A percentile compares a stretch with the other conserved stretches of the same genome.
Conservation (phyloP, 176 grass and related monocot genomes). For the Puccinellia tenuiflora region DNA sequence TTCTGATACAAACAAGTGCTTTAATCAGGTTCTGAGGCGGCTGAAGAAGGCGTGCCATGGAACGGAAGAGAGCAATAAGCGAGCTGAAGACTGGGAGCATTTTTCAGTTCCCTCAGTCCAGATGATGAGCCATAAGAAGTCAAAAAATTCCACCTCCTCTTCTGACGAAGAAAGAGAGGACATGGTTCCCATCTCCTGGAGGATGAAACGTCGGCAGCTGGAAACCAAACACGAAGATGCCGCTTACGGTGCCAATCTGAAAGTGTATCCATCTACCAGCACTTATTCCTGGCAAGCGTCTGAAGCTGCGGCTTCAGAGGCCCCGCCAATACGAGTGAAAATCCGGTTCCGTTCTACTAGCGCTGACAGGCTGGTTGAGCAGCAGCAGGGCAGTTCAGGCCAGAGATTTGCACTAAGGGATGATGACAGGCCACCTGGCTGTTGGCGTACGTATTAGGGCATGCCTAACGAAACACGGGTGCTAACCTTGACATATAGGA, state of each 20-base stretch:
- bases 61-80: slow-evolving; percentile 17
- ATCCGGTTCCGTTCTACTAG: slow-evolving; percentile 29
- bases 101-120: neutral
- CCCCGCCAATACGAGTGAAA: slow-evolving; percentile 37
- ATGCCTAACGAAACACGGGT: slow-evolving; percentile 15
- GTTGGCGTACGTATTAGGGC: slow-evolving; percentile 29
- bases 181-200: slow-evolving; percentile 32
- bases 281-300: slow-evolving; percentile 11
- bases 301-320: slow-evolving; percentile 22
- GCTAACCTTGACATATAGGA: slow-evolving; percentile 38
- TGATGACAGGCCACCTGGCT: slow-evolving; percentile 32
- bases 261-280: slow-evolving; percentile 6
- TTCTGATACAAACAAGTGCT: slow-evolving; percentile 16
- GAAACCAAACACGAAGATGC: slow-evolving; percentile 13
- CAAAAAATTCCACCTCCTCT: slow-evolving; percentile 10
- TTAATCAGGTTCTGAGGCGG: slow-evolving; percentile 66
- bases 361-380: slow-evolving; percentile 15
- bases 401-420: slow-evolving; percentile 24
- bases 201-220: slow-evolving; percentile 29
- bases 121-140: slow-evolving; percentile 10
- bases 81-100: slow-evolving; percentile 12
- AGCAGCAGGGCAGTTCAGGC: slow-evolving; percentile 28
- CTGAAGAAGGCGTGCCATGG: slow-evolving; percentile 66
- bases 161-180: slow-evolving; percentile 50
- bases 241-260: neutral